Percentiles rank a stretch among this genome's conserved stretches.
Evolutionary conservation across 2,329 filamentous ascomycete genomes (phyloP).

Genomic region (Ilyonectria destructans): DNA sequence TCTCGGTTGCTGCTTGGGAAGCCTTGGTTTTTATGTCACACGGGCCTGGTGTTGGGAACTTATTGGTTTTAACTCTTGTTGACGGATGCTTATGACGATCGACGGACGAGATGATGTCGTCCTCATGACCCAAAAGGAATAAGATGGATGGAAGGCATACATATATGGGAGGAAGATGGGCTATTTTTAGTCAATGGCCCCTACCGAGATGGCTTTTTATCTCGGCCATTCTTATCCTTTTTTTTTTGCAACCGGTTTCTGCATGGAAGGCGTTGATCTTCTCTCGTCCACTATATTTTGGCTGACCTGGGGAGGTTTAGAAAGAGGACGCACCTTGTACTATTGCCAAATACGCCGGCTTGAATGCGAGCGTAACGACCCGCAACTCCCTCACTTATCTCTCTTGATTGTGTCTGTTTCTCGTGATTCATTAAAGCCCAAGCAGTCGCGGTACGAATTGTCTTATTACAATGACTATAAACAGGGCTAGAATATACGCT

Average conservation of each 20-base stretch:
- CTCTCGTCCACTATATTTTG: constrained; percentile 14
- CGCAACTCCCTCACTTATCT: not conserved
- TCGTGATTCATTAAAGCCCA: not conserved
- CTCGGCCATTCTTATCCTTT: not conserved
- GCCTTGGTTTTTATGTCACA: constrained; percentile 32
- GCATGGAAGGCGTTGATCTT: constrained; percentile 33
- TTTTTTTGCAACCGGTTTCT: constrained; percentile 30
- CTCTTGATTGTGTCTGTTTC: not conserved
- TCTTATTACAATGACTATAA: too few relatives aligned
- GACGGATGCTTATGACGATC: constrained; percentile 31
- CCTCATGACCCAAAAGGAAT: constrained; percentile 16
- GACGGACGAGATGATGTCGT: constrained; percentile 22
- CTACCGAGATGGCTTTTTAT: constrained; percentile 10
- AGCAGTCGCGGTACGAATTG: too few relatives aligned
- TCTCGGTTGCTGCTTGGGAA: constrained; percentile 34
- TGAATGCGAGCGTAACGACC: constrained; percentile 35
- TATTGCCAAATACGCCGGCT: constrained; percentile 33
- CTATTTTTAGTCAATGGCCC: constrained; percentile 8
- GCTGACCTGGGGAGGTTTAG: constrained; percentile 25
- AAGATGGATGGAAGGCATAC: constrained; percentile 13
- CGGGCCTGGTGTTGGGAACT: constrained; percentile 38
- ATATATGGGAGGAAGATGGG: constrained; percentile 1
- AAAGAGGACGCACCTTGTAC: constrained; percentile 34
- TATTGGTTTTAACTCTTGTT: constrained; percentile 29
- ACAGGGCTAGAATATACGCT: too few relatives aligned